Base-by-base conservation (phyloP, 2,329 filamentous ascomycete genomes). In the Alternaria sp. region DNA sequence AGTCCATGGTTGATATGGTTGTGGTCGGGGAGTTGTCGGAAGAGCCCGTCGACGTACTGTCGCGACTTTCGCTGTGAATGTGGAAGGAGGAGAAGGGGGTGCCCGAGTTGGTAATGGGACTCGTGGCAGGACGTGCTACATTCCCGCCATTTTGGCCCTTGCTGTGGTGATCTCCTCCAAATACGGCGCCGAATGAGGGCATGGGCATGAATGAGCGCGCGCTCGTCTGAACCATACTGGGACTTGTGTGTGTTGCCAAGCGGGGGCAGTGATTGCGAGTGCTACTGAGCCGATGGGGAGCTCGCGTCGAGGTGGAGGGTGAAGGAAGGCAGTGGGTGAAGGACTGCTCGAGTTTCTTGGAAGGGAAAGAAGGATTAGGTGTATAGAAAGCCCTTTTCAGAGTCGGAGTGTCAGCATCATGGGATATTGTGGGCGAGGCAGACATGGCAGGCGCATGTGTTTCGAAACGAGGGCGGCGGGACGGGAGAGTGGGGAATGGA, bases 11-110 rank as follows among this genome's bases (percentile, higher is more conserved):
- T 6, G 94, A 97, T 54, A 96, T 88, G 3, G 95, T 97, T 4
- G 94, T 97, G 8, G 95, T 98, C 2, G 96, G 96, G 9, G 95
- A 98, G 21, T 95, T 97, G 75, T 97, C 94, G 45, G 92, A 92
- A 2, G 96, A 98, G 68, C 92, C 93, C 15, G 91, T 93, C 8
- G 90, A 94, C n/a, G 88, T 90, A 82, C 91, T 93, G 76, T 92
- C 88, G 77, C 89, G 87, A 80, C 91, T 93, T 78, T 92, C 91
- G 75, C 90, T 89, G 71, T 79, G 77, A 55, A 76, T 69, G 80
- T 93, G 92, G 67, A 84, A 83, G 65, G 83, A 72, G 41, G 79
- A 71, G 67, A 80, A 82, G 54, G 73, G 68, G 25, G 72, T 66
- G 67, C 71, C 72, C 68, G 70, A 72, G 62, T 68, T 74, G 58